A percentile compares a stretch with the other conserved stretches of the same genome.
phyloP scores from a whole-genome alignment of 805 yeast species.

The Ogataea pini region DNA sequence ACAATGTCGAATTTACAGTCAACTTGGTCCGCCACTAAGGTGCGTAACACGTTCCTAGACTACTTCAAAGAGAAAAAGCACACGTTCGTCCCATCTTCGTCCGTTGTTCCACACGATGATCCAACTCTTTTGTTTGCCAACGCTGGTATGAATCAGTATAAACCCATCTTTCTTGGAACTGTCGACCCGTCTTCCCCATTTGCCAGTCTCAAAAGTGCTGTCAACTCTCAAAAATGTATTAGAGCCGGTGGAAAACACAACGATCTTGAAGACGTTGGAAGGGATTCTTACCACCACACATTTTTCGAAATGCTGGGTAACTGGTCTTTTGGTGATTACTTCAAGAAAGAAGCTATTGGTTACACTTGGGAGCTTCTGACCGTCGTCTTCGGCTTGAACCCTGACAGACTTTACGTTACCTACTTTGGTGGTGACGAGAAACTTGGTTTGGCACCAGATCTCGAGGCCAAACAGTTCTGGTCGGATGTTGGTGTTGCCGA shows the following conservation, averaged over 20 bases:
- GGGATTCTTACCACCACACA: conserved; percentile 97
- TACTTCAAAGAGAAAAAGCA: conserved; percentile 72
- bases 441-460: conserved; percentile 85
- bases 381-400: conserved; percentile 73
- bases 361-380: conserved; percentile 94
- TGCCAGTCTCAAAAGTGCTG: conserved; percentile 81
- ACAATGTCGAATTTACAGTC: conserved; percentile 3
- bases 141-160: conserved; percentile 99
- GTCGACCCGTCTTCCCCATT: conserved; percentile 94
- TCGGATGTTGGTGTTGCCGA: conserved; percentile 82
- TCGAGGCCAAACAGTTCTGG: conserved; percentile 92
- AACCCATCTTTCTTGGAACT: conserved; percentile 95
- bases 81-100: conserved; percentile 85
- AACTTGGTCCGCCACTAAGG: conserved; percentile 52
- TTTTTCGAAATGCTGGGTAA: conserved; percentile 99
- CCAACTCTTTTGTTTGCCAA: conserved; percentile 96
- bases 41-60: conserved; percentile 80
- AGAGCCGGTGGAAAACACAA: conserved; percentile 99
- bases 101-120: conserved; percentile 96
- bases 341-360: conserved; percentile 88
- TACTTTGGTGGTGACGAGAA: conserved; percentile 92
- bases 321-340: conserved; percentile 99
- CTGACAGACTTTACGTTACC: conserved; percentile 86
- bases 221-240: conserved; percentile 96
- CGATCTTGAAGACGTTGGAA: conserved; percentile 97